phyloP scores from a whole-genome alignment of 1,139 yeast species.

The Spencermartinsiella ligniputridi region DNA sequence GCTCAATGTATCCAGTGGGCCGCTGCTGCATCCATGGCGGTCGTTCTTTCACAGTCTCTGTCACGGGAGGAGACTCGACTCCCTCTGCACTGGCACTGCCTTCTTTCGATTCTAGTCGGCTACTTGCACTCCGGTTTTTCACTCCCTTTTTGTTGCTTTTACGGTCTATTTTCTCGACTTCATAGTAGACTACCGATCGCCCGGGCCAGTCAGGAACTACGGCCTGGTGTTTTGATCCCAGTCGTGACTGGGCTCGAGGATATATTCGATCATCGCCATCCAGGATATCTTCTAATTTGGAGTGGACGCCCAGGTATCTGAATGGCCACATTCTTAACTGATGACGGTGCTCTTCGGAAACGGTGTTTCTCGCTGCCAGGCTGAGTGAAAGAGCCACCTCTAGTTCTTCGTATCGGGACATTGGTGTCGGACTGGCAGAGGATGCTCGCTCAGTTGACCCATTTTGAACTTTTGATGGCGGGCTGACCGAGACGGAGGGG shows the following conservation, averaged over 20 bases:
- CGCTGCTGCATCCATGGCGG: slow-evolving; percentile 77
- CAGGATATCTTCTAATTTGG: slow-evolving; percentile 71
- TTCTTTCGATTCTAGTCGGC: slow-evolving; percentile 2
- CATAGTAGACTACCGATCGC: slow-evolving; percentile 67
- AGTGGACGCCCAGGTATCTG: slow-evolving; percentile 74
- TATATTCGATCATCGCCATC: slow-evolving; percentile 78
- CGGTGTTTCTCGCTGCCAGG: slow-evolving; percentile 12
- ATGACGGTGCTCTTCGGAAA: slow-evolving; percentile 35
- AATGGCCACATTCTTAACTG: slow-evolving; percentile 55
- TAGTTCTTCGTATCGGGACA: slow-evolving; percentile 60
- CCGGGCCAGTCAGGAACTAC: slow-evolving; percentile 65
- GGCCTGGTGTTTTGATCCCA: slow-evolving; percentile 75
- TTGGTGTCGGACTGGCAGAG: slow-evolving; percentile 3
- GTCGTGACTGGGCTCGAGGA: slow-evolving; percentile 74
- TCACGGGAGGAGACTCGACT: slow-evolving; percentile 21
- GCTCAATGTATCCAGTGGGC: slow-evolving; percentile 77
- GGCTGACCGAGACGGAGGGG: background rate
- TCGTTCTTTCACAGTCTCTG: slow-evolving; percentile 42
- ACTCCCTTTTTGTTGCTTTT: slow-evolving; percentile 15
- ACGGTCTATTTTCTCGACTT: slow-evolving; percentile 31
- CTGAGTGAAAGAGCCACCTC: slow-evolving; percentile 41
- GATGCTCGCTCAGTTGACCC: slow-evolving; percentile 4
- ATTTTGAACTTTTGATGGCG: background rate
- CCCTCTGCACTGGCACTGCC: slow-evolving; percentile 4
- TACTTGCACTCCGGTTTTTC: slow-evolving; percentile 5